Conservation (phyloP, 495 filamentous ascomycete species). For the Hypoxylon crocopeplum region DNA sequence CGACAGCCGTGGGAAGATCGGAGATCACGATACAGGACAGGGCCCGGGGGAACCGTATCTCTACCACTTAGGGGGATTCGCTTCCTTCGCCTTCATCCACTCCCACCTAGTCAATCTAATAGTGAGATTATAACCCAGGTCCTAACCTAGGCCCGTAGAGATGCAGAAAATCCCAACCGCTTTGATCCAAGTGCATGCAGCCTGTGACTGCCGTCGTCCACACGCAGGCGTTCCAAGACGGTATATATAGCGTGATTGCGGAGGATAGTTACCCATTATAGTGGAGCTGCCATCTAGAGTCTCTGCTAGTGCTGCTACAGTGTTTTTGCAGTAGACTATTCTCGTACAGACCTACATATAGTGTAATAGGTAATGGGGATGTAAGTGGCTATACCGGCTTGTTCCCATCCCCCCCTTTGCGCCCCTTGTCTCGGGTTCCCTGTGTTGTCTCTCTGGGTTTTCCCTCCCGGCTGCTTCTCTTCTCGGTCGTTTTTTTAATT, state of each 20-base stretch:
- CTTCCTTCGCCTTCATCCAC: not conserved
- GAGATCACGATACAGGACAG: conserved; percentile 27
- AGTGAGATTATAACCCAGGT: conserved; percentile 1
- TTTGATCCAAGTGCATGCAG: conserved; percentile 35
- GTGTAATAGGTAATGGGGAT: conserved; percentile 7
- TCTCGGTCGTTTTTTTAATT: not conserved
- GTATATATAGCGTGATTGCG: conserved; percentile 28
- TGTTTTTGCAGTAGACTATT: conserved; percentile 22
- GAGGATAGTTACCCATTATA: conserved; percentile 15
- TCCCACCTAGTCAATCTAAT: not conserved
- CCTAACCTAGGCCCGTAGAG: conserved; percentile 4
- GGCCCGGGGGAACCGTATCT: not conserved
- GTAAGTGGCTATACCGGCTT: conserved; percentile 16
- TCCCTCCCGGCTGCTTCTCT: not conserved
- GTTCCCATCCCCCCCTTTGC: not conserved
- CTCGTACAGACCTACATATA: conserved; percentile 26
- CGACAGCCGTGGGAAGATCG: conserved; percentile 23
- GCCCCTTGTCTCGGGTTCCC: conserved; percentile 6
- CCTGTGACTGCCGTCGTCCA: conserved; percentile 2
- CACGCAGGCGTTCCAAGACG: not conserved
- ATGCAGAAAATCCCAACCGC: conserved; percentile 15
- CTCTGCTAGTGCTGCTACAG: conserved; percentile 25
- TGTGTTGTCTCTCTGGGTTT: not conserved
- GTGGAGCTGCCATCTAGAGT: conserved; percentile 22
- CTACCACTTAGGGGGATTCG: not conserved